phyloP scores from a whole-genome alignment of 495 filamentous ascomycete genomes.

The Penicillium manginii region DNA sequence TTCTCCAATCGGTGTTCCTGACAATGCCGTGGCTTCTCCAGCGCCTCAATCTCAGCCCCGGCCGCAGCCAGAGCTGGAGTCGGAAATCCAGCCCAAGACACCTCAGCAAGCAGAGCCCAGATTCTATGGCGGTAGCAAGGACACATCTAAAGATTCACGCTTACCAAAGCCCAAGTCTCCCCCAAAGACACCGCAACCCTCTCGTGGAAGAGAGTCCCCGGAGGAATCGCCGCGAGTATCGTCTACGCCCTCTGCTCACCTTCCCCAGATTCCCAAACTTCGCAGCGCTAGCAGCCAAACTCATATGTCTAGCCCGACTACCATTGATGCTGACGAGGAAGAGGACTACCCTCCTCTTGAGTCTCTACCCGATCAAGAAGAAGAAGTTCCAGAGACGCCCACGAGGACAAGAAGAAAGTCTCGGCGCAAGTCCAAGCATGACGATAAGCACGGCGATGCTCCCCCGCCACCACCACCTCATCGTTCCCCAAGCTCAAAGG shows the following conservation, averaged over 20 bases:
- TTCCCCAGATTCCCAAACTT: conserved; percentile 62
- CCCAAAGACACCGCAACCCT: conserved; percentile 34
- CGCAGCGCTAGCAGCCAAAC: conserved; percentile 46
- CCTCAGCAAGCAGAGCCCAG: conserved; percentile 19
- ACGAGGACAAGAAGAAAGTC: conserved; percentile 41
- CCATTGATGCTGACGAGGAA: conserved; percentile 29
- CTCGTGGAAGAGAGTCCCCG: conserved; percentile 25
- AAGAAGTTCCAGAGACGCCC: conserved; percentile 32
- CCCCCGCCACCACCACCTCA: conserved; percentile 58
- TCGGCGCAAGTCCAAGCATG: conserved; percentile 36
- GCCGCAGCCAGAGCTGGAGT: neutral
- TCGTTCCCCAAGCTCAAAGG: conserved; percentile 55
- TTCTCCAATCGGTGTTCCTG: conserved; percentile 22
- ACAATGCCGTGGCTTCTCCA: conserved; percentile 8
- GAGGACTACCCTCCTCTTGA: conserved; percentile 42
- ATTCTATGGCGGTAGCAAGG: conserved; percentile 29
- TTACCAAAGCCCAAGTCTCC: conserved; percentile 20
- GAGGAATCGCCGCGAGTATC: conserved; percentile 52
- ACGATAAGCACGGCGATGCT: conserved; percentile 42
- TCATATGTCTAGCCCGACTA: conserved; percentile 32
- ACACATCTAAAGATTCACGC: conserved; percentile 8
- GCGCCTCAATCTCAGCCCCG: conserved; percentile 5
- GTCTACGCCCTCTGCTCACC: conserved; percentile 59
- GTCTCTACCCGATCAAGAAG: conserved; percentile 24
- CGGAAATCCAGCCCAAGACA: neutral